Evolutionary conservation across 139 green algal species (phyloP).

Genomic region (Coelastrella sp.): DNA sequence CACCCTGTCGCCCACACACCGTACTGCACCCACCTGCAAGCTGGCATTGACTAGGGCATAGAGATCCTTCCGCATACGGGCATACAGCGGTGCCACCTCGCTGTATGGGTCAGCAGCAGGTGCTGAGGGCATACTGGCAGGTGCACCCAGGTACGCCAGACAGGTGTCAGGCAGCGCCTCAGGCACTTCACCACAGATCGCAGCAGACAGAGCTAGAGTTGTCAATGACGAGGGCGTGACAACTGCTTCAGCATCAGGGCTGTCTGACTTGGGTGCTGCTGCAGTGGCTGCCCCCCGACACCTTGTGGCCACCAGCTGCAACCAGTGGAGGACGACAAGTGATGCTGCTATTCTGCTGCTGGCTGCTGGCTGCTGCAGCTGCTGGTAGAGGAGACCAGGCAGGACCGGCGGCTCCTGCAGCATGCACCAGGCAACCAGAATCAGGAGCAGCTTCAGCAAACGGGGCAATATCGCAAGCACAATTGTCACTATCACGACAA

Average conservation of each 20-base stretch:
- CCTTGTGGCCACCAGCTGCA: slow-evolving; percentile 21
- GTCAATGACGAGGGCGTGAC: not conserved
- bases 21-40: slow-evolving; percentile 23
- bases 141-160: slow-evolving; percentile 17
- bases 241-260: not conserved
- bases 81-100: slow-evolving; percentile 59
- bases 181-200: not conserved
- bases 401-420: slow-evolving; percentile 41
- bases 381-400: slow-evolving; percentile 19
- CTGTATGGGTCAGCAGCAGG: slow-evolving; percentile 63
- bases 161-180: slow-evolving; percentile 25
- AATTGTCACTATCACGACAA: no score
- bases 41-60: slow-evolving; percentile 57
- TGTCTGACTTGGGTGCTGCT: slow-evolving; percentile 28
- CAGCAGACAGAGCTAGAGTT: slow-evolving; percentile 1
- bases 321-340: slow-evolving; percentile 60
- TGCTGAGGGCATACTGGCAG: not conserved
- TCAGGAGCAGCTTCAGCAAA: no score
- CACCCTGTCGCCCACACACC: not conserved
- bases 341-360: slow-evolving; percentile 48
- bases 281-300: not conserved
- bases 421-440: not conserved
- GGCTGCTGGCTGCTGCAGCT: slow-evolving; percentile 40
- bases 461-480: no score
- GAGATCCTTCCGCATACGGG: slow-evolving; percentile 74